Conservation (phyloP, 768 basidiomycete genomes). For the Naganishia kalamii region DNA sequence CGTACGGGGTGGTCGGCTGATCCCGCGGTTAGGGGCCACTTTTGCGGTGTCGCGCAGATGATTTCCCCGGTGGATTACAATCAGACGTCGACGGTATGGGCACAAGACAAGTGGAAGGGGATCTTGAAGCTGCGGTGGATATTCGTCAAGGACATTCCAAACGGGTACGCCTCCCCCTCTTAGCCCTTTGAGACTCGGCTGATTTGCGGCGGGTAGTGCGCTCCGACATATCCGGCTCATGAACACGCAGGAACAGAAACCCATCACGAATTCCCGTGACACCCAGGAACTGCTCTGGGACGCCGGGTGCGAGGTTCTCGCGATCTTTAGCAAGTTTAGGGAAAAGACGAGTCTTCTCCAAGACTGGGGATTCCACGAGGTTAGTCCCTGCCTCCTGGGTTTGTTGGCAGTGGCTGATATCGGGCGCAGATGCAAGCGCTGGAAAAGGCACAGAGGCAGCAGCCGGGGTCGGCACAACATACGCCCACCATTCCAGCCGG, state of each 20-base stretch:
- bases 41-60: constrained; percentile 99
- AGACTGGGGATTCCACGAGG: constrained; percentile 53
- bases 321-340: constrained; percentile 89
- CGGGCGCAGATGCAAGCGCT: constrained; percentile 19
- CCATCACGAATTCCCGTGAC: constrained; percentile 95
- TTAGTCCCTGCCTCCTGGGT: constrained; percentile 21
- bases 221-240: constrained; percentile 43
- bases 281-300: constrained; percentile 95
- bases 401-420: not conserved
- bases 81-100: constrained; percentile 93
- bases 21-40: constrained; percentile 70
- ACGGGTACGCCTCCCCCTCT: constrained; percentile 26
- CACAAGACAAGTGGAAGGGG: constrained; percentile 99
- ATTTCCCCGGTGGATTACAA: constrained; percentile 92
- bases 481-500: not conserved
- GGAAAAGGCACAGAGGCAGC: constrained; percentile 4
- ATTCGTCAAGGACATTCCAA: constrained; percentile 75
- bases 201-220: constrained; percentile 18
- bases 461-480: no score
- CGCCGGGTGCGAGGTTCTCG: constrained; percentile 91
- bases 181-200: not conserved
- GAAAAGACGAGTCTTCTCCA: constrained; percentile 87
- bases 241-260: constrained; percentile 96
- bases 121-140: constrained; percentile 98
- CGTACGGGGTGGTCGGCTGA: constrained; percentile 52